Percentiles rank a stretch among this genome's conserved stretches.
Conservation (phyloP, 2,329 filamentous ascomycete genomes). For the Rosellinia necatrix region DNA sequence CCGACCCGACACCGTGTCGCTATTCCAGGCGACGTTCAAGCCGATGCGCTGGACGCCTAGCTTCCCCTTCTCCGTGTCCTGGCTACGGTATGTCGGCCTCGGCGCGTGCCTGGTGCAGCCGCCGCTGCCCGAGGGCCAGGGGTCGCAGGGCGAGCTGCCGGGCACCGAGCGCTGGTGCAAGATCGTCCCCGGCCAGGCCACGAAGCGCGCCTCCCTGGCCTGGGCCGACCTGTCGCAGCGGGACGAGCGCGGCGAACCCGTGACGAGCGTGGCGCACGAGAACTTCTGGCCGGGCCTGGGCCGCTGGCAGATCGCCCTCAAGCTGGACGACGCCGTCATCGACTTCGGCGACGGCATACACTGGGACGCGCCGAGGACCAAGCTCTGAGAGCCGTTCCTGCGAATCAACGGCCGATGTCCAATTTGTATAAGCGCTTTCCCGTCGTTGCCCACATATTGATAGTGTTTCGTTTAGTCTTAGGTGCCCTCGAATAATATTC, state of each 20-base stretch:
- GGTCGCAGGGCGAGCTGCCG: slow-evolving; percentile 48
- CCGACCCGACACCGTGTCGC: slow-evolving; percentile 42
- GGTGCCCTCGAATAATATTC: no score
- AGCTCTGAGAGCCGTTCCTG: slow-evolving; percentile 24
- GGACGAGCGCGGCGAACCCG: slow-evolving; percentile 35
- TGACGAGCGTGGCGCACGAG: slow-evolving; percentile 17
- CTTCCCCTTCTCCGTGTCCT: slow-evolving; percentile 49
- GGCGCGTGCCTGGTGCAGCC: slow-evolving; percentile 52
- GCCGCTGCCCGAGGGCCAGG: slow-evolving; percentile 50
- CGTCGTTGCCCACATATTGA: no score
- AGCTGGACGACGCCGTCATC: slow-evolving; percentile 39
- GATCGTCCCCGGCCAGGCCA: slow-evolving; percentile 40
- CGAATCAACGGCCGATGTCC: no score
- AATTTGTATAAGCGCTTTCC: no score
- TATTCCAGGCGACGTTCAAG: slow-evolving; percentile 53
- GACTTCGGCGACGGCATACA: slow-evolving; percentile 37
- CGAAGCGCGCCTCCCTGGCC: slow-evolving; percentile 43
- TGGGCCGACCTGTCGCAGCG: slow-evolving; percentile 54
- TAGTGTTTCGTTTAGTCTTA: no score
- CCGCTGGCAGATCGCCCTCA: slow-evolving; percentile 48
- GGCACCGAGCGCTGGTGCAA: slow-evolving; percentile 54
- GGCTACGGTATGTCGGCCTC: slow-evolving; percentile 48
- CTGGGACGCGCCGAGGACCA: slow-evolving; percentile 33
- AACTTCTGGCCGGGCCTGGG: slow-evolving; percentile 55
- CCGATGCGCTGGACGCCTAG: slow-evolving; percentile 47